Evolutionary conservation across 2,329 filamentous ascomycete genomes (phyloP), one percentile per base, ranked within the genome.

Genomic region (Aquanectria penicillioides): DNA sequence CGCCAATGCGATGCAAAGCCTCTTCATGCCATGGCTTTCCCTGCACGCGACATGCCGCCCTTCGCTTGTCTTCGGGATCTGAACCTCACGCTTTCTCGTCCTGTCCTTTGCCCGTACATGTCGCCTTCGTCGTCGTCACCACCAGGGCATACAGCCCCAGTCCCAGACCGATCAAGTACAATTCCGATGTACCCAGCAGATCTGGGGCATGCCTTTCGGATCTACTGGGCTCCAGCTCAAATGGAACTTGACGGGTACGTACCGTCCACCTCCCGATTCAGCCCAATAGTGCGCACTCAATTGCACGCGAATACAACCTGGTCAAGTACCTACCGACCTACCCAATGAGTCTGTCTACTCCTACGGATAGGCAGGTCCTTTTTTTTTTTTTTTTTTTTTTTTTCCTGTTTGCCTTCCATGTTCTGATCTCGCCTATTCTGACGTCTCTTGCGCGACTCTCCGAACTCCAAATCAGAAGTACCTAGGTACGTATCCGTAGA

Each of bases 211-310:
- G 55, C 43, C 28, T 37, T 58, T 58, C 48, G 55, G 55, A 58
- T 58, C 55, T 58, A 29, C 50, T 53, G 50, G 38, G 38, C 54
- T 49, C 47, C 33, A 50, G 54, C 44, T 57, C 31, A 49, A 46
- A n/a, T n/a, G 43, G 54, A 46, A 57, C 54, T 13, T 43, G 40
- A 46, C 15, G 40, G 31, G 25, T 36, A 44, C 38, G 54, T 57
- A 51, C 54, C 31, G 12, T 44, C 29, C n/a, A 29, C 41, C 18
- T 18, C 38, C 28, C 17, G 36, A 44, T 44, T 12, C 44, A 43
- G 31, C 53, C 36, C 44, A 50, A 31, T 37, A 41, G 31, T 46
- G 28, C 28, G 48, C 48, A 34, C 28, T 51, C 36, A 36, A 47
- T 46, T 34, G 37, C 52, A 49, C 29, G 33, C 20, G 9, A 10